Base-by-base conservation (phyloP, 192 early-diverging fungal species). In the Linnemannia hyalina region DNA sequence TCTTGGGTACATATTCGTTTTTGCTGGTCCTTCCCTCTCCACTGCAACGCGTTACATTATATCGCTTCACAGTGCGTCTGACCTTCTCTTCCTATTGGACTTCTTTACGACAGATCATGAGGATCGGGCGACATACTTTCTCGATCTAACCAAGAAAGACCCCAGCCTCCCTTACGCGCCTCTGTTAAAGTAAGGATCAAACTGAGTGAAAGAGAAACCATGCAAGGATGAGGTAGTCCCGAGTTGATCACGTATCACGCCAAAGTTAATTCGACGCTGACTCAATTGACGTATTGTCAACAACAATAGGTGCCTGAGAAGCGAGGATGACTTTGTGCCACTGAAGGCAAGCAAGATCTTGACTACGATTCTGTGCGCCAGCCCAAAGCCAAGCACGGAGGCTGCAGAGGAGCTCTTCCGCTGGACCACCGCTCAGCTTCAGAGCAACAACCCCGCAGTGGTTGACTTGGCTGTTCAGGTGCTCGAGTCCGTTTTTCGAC, bases 391-490 rank as follows among this genome's bases (percentile, higher is more conserved):
- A 32, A 81, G 81, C 32, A 49, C 76, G 3, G 89, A 89, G 13
- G 93, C 96, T 71, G 80, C 93, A 44, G 57, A 87, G 1, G 92
- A 95, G 38, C 83, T 96, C 11, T 92, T 94, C 65, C 76, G 81
- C 9, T 97, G 96, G 96, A 91, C 96, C 11, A 90, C 91, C 11
- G 74, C 76, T 11, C 94, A 95, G 78, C 88, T 97, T 4, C 77
- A 89, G 60, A 85, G 85, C 71, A 83, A 89, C 36, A 90, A 91
- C 63, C 49, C 65, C 1, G 75, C 89, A 13, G 90, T 97, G 22
- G 95, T 94, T 6, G 97, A 99, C 70, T 93, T 97, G 52, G 94
- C 93, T 2, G 93, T 98, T 22, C 98, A 99, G 83, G 93, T 95
- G 16, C 80, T 97, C 72, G 96, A 95, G 85, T 95, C 95, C 1